These are phyloP conservation scores for Penicillium paneum DNA, from an alignment of 2,329 filamentous ascomycete genomes.

Conservation along the genomic window DNA sequence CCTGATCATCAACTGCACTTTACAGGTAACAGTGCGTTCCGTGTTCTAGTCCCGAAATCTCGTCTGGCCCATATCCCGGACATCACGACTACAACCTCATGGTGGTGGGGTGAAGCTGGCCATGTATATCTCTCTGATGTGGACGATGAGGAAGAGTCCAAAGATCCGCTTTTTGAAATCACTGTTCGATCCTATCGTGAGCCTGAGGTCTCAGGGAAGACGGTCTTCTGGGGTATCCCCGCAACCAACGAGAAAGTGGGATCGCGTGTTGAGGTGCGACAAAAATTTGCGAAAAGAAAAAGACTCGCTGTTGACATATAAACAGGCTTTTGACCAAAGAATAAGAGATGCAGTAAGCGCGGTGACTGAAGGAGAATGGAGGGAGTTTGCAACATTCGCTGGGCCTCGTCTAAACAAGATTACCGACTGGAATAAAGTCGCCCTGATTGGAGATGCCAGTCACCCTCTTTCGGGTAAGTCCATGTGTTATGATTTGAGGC, in stretches of 20 bases:
- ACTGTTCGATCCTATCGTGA: slow-evolving; percentile 30
- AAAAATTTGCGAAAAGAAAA: background rate
- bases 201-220: slow-evolving; percentile 8
- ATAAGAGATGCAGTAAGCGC: slow-evolving; percentile 40
- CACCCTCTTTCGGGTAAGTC: slow-evolving; percentile 50
- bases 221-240: slow-evolving; percentile 16
- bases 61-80: slow-evolving; percentile 32
- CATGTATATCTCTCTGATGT: slow-evolving; percentile 46
- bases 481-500: background rate
- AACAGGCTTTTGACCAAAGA: slow-evolving; percentile 42
- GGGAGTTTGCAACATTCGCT: slow-evolving; percentile 50
- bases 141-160: slow-evolving; percentile 27
- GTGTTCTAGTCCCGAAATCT: slow-evolving; percentile 42
- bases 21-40: slow-evolving; percentile 51
- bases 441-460: slow-evolving; percentile 55
- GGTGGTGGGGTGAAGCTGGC: slow-evolving; percentile 46
- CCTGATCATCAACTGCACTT: slow-evolving; percentile 47
- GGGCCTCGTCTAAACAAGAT: slow-evolving; percentile 45
- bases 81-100: slow-evolving; percentile 36
- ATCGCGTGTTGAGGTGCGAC: slow-evolving; percentile 26
- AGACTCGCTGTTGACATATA: background rate
- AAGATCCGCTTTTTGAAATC: slow-evolving; percentile 41
- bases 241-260: slow-evolving; percentile 14
- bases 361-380: slow-evolving; percentile 44
- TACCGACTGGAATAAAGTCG: slow-evolving; percentile 46